Evolutionary conservation across 495 filamentous ascomycete species (phyloP), one percentile per base, ranked within the genome.

Genomic region (Penicillium parvum): DNA sequence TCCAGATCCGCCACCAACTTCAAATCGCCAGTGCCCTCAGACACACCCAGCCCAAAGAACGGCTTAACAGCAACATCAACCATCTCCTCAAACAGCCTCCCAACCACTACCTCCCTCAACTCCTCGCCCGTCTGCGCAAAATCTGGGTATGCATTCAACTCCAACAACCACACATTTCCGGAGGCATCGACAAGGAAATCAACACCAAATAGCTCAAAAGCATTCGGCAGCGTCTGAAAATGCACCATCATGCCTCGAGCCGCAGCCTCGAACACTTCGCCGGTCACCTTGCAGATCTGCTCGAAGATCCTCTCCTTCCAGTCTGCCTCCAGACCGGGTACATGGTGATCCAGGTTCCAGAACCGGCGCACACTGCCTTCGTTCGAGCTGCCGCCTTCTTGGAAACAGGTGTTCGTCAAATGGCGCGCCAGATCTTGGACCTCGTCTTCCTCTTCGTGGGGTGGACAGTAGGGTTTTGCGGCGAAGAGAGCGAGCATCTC

Each of bases 61-160:
- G 73, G 73, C 54, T 60, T 68, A 1, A 91, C 80, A 19, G 73
- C 87, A 49, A 76, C 64, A 38, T 78, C 71, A 10, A 95, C 75
- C 15, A 84, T 82, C 32, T 74, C 84, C 53, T 79, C 75, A 73
- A 90, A 90, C 42, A 98, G 66, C 20, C 83, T 84, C 4, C 67
- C 72, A 9, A 98, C 81, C 40, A 96, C 63, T 21, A 46, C 45
- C 4, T 68, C 75, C 53, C 70, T 81, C 43, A 88, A 61, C 35
- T 82, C 78, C 8, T 78, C 80, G 2, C 92, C 91, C 9, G 88
- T 95, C 77, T 96, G 91, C 55, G 64, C 78, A 55, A 96, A 96
- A 65, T 98, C 92, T 32, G 92, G 92, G 63, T 90, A 98, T 1
- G 91, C 85, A 66, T 98, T 98, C n/a, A 95, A 76, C 71, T 98